Evolutionary conservation across 2,329 filamentous ascomycete species (phyloP), one percentile per base, ranked within the genome.

Genomic region (Colletotrichum filicis): DNA sequence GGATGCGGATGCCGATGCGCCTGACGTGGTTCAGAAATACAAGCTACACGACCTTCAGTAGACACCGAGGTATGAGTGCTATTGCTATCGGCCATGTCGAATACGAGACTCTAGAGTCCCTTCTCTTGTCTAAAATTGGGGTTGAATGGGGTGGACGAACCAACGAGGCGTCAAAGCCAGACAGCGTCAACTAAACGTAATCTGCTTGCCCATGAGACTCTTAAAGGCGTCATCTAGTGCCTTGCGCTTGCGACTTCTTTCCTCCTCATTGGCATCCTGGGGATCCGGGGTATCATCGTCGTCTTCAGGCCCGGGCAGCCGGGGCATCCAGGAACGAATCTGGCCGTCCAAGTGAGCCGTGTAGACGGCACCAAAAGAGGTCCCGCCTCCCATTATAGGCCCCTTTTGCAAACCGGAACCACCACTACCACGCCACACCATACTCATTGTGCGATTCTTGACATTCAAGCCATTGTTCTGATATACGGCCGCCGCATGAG

Each of bases 301-400:
- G 76, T 88, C 80, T 75, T 89, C 82, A 42, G 83, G 84, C 5
- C 88, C 89, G 1, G 85, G 82, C 6, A 90, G 82, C 46, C 85
- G 84, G 2, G 94, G 93, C 76, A 88, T 87, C 95, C 96, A 98
- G 4, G 90, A 90, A 57, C 93, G 89, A 70, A 98, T 96, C 65
- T 92, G 92, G 0, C 96, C 96, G 79, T 98, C 95, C 3, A 92
- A 87, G 78, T 98, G 95, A 2, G 92, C 93, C 66, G 94, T 97
- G 82, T 95, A 97, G 70, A 98, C 79, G 9, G 85, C 87, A 0
- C 89, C 89, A 5, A 86, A 76, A 24, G 85, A 85, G 74, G 87
- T 89, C 2, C 81, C 84, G 2, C 88, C 89, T 4, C 89, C 89
- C 85, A 90, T 88, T 76, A 93, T 91, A 1, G 92, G 80, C 0